Percentiles rank a stretch among this genome's conserved stretches.
These are phyloP conservation scores for Leccinum cinnamomeum DNA, from an alignment of 1,284 basidiomycete genomes.

Conservation along the genomic window DNA sequence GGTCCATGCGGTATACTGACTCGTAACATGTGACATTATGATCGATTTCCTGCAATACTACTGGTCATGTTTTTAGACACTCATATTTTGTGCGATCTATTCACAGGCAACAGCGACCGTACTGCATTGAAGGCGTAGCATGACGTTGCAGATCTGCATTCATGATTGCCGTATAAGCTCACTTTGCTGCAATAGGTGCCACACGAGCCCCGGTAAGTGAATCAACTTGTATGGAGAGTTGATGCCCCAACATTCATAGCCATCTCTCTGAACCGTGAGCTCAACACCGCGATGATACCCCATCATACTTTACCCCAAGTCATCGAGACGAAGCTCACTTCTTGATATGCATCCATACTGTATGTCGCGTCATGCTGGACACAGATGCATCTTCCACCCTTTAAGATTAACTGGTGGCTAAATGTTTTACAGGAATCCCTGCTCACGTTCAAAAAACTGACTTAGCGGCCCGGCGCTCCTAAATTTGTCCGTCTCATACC, in stretches of 20 bases:
- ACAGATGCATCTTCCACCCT: neutral
- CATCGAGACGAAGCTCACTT: neutral
- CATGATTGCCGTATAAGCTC: neutral
- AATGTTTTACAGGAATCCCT: neutral
- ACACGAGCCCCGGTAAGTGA: neutral
- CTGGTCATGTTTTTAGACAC: neutral
- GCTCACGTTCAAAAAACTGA: neutral
- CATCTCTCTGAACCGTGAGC: neutral
- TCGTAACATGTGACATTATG: neutral
- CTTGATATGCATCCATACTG: too few relatives aligned
- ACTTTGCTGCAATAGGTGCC: neutral
- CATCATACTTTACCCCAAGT: neutral
- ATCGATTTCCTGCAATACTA: neutral
- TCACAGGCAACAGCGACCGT: neutral
- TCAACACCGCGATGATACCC: neutral
- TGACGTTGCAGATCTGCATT: neutral
- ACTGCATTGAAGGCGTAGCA: neutral
- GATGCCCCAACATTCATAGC: neutral
- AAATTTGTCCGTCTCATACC: neutral
- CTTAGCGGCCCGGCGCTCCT: neutral
- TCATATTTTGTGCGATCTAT: neutral
- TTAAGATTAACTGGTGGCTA: neutral
- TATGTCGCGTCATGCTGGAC: neutral
- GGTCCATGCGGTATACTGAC: neutral
- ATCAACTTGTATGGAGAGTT: neutral